These are phyloP conservation scores for Thyridium curvatum DNA, from an alignment of 2,329 filamentous ascomycete genomes.

Conservation along the genomic window DNA sequence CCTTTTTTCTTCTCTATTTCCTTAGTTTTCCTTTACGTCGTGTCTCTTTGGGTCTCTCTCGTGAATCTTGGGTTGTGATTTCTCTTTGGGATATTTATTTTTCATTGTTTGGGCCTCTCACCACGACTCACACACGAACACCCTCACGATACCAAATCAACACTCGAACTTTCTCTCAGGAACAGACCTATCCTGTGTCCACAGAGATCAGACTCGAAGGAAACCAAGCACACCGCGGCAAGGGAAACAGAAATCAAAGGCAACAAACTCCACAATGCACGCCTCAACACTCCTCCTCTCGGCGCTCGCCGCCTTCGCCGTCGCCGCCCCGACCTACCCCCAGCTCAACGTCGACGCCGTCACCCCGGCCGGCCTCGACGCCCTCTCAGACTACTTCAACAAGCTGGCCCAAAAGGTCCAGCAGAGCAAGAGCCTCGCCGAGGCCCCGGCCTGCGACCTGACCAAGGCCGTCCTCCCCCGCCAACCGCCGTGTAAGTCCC, in stretches of 20 bases:
- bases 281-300: constrained; percentile 39
- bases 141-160: too few species aligned
- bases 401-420: constrained; percentile 50
- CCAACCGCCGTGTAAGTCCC: constrained; percentile 31
- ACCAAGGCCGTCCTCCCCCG: constrained; percentile 40
- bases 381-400: constrained; percentile 57
- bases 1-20: constrained; percentile 4
- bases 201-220: too few species aligned
- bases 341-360: constrained; percentile 31
- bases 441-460: constrained; percentile 46
- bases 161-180: too few species aligned
- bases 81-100: neutral
- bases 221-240: too few species aligned
- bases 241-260: too few species aligned
- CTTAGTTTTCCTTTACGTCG: constrained; percentile 6
- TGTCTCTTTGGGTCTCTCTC: constrained; percentile 5
- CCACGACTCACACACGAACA: too few species aligned
- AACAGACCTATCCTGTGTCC: too few species aligned
- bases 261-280: constrained; percentile 46
- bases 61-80: constrained; percentile 2
- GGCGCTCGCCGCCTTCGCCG: constrained; percentile 36
- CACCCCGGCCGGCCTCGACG: constrained; percentile 32
- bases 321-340: constrained; percentile 41
- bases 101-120: too few species aligned
- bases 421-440: constrained; percentile 31